Evolutionary conservation across 1,139 yeast species (phyloP).

Genomic region (Taiozyma sp.): DNA sequence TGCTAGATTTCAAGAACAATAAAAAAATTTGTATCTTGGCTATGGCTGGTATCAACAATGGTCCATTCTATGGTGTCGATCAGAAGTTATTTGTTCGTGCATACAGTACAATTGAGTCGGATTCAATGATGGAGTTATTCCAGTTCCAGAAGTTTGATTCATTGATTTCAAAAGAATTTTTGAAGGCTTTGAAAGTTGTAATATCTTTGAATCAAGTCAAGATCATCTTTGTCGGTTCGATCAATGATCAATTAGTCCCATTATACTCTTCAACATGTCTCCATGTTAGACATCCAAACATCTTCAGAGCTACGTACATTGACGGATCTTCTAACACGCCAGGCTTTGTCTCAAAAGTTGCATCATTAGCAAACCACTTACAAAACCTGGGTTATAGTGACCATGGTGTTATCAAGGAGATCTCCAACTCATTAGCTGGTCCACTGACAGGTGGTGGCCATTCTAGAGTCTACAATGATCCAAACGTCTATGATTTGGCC

Average conservation of each 20-base stretch:
- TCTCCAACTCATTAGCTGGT: constrained; percentile 81
- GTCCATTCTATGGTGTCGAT: constrained; percentile 90
- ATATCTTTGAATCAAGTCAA: constrained; percentile 65
- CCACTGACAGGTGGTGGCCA: constrained; percentile 95
- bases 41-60: constrained; percentile 95
- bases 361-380: constrained; percentile 44
- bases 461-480: constrained; percentile 82
- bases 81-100: constrained; percentile 82
- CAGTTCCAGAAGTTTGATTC: constrained; percentile 79
- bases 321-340: constrained; percentile 53
- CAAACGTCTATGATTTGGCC: constrained; percentile 79
- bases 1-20: constrained; percentile 39
- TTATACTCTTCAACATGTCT: constrained; percentile 82
- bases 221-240: constrained; percentile 76
- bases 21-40: constrained; percentile 72
- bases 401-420: constrained; percentile 74
- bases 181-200: constrained; percentile 61
- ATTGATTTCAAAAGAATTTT: constrained; percentile 63
- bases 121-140: constrained; percentile 78
- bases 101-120: constrained; percentile 85
- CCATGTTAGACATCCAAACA: constrained; percentile 84
- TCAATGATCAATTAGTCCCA: constrained; percentile 91
- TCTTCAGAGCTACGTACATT: constrained; percentile 83
- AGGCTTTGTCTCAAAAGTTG: constrained; percentile 45
- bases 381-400: constrained; percentile 67